A percentile compares a stretch with the other conserved stretches of the same genome.
Evolutionary conservation across 2,329 filamentous ascomycete species (phyloP).

Genomic region (Teratosphaeria pseudoeucalypti): DNA sequence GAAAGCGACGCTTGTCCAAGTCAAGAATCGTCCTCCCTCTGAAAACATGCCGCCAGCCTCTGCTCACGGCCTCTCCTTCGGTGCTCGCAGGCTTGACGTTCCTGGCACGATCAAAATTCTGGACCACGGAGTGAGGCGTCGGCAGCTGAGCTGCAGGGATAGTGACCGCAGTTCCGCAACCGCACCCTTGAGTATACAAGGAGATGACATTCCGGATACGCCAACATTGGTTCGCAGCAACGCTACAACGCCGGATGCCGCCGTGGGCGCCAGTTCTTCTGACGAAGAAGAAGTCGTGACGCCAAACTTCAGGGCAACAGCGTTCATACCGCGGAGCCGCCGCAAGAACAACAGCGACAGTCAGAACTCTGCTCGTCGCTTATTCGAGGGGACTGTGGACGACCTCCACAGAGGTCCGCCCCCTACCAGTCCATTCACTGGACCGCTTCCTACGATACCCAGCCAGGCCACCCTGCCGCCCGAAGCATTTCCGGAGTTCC

Average conservation of each 20-base stretch:
- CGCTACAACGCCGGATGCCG: slow-evolving; percentile 14
- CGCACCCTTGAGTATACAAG: background rate
- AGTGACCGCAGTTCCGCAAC: background rate
- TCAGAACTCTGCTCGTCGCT: slow-evolving; percentile 2
- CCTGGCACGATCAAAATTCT: slow-evolving; percentile 16
- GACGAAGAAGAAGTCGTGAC: slow-evolving; percentile 18
- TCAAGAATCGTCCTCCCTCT: slow-evolving; percentile 9
- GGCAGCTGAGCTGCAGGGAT: slow-evolving; percentile 9
- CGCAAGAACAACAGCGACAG: slow-evolving; percentile 1
- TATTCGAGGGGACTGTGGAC: slow-evolving; percentile 8
- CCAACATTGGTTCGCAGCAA: slow-evolving; percentile 9
- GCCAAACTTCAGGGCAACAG: slow-evolving; percentile 6
- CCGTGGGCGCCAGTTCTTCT: slow-evolving; percentile 10
- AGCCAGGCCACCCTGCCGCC: slow-evolving; percentile 13
- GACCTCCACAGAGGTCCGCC: slow-evolving; percentile 9
- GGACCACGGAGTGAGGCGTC: slow-evolving; percentile 17
- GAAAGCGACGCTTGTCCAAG: slow-evolving; percentile 15
- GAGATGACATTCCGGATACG: background rate
- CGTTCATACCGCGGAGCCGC: background rate
- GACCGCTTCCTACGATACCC: slow-evolving; percentile 17
- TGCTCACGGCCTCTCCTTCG: slow-evolving; percentile 9
- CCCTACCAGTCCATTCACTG: slow-evolving; percentile 17
- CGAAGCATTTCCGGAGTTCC: background rate
- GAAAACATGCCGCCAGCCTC: slow-evolving; percentile 1
- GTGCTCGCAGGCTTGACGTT: slow-evolving; percentile 11